Base-by-base conservation (phyloP, 2,329 filamentous ascomycete genomes). In the Curvularia spicifera region DNA sequence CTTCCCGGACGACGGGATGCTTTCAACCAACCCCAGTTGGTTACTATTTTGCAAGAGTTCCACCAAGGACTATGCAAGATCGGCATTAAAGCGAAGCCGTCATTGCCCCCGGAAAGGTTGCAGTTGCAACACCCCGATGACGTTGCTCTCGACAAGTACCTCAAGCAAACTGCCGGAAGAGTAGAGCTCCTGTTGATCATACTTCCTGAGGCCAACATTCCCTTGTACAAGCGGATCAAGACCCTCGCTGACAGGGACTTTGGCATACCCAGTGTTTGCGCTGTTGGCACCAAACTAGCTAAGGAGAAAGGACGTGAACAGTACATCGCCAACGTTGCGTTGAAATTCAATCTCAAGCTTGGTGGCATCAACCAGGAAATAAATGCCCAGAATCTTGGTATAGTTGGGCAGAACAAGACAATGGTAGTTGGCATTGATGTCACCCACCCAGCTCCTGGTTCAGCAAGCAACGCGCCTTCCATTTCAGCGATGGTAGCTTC, bases 381-480 rank as follows among this genome's bases (percentile, higher is more conserved):
- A 0, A 75, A 77, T 4, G 63, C 75, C 12, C 66, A 79, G 0
- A 83, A 88, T 13, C 78, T 89, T 1, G 83, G 82, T 0, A 79
- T 91, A 0, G 57, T 71, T 15, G 81, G 87, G 20, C 43, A 63
- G 3, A 86, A 85, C 2, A 89, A 88, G 66, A 95, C 92, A 0
- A 96, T 97, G 90, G 80, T 97, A 0, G 85, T 95, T 3, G 92
- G 93, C 0, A 88, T 93, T 65, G 93, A 97, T 69, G 92, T 97
- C 0, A 95, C 92, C 0, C 93, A 97, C 67, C 93, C 93, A 0
- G 92, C 91, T 22, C 84, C 86, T 0, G 86, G 85, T 0, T 87
- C 83, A 0, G 73, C 80, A 0, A 75, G 79, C 1, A 78, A 75
- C 0, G 86, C 89, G 0, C 91, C 91, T 1, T 93, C 89, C 71